Evolutionary conservation across 345 rosid species (phyloP).

Genomic region (Populus tremula): DNA sequence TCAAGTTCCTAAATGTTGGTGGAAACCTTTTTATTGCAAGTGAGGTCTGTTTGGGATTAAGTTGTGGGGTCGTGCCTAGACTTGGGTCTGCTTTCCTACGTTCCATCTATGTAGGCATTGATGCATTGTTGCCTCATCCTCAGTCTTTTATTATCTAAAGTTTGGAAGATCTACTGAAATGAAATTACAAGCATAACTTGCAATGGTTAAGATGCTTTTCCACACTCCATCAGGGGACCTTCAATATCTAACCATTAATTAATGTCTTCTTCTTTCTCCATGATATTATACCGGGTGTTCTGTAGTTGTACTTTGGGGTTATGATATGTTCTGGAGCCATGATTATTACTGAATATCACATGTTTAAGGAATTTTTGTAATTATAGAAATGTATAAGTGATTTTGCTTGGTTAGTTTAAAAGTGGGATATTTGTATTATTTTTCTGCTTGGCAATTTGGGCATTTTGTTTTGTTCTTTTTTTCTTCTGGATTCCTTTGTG

Average conservation of each 20-base stretch:
- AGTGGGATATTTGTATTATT: not conserved
- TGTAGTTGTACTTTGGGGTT: not conserved
- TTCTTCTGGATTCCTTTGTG: not conserved
- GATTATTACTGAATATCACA: not conserved
- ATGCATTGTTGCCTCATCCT: not conserved
- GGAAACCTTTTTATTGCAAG: not conserved
- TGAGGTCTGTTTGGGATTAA: not conserved
- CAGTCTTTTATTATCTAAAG: not conserved
- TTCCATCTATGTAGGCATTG: not conserved
- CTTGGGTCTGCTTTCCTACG: not conserved
- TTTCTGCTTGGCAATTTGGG: not conserved
- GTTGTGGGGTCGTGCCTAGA: not conserved
- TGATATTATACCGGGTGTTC: not conserved
- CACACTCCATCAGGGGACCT: not conserved
- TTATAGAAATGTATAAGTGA: not conserved
- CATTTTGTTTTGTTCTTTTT: not conserved
- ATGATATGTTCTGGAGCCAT: not conserved
- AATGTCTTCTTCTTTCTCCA: not conserved
- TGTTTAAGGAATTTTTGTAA: not conserved
- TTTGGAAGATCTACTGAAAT: not conserved
- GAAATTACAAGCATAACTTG: not conserved
- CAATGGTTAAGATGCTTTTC: not conserved
- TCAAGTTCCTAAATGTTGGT: not conserved
- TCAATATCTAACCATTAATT: not conserved
- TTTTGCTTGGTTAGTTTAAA: not conserved